Base-by-base conservation (phyloP, 768 basidiomycete species). In the Rhodosporidiobolus sp. region DNA sequence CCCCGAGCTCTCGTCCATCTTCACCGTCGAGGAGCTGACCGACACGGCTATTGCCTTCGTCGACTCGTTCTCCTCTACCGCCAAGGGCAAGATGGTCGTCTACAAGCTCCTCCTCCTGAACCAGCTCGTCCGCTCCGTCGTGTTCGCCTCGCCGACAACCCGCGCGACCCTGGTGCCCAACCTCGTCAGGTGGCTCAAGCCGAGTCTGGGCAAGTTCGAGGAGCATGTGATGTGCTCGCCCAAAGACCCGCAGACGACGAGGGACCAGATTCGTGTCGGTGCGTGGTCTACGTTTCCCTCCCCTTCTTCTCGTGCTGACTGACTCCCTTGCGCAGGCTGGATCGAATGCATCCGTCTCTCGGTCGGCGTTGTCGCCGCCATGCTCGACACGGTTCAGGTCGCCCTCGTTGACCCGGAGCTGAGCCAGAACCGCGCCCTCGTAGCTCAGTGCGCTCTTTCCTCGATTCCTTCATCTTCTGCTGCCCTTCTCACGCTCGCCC, bases 61-160 rank as follows among this genome's bases (percentile, higher is more conserved):
- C 11, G 92, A 92, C 67, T 87, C 92, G 12, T 86, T 94, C 58
- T 86, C 38, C 8, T 7, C 86, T 12, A 84, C 85, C 14, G 85
- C 85, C 43, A 93, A 89, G 79, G 92, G 94, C 35, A 93, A 91
- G 79, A 90, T 94, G 57, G 87, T 91, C 63, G 89, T 93, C 65
- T 92, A 92, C 89, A 94, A 94, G 81, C 85, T 98, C 57, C 89
- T 95, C 77, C 89, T 96, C 87, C 91, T 94, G 79, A 85, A 94
- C 49, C 93, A 95, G 78, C 87, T 97, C 70, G 91, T 93, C 34
- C 90, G 91, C 77, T 88, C 90, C 30, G 90, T 91, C 81, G 81
- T 94, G 60, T 95, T 97, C 79, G 91, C 94, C 77, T 87, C 89
- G 69, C 82, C 89, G 1, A 85, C 90, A 65, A 88, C 90, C 22